Evolutionary conservation across 1,139 yeast species (phyloP), one percentile per base, ranked within the genome.

Genomic region (Yarrowia galli): DNA sequence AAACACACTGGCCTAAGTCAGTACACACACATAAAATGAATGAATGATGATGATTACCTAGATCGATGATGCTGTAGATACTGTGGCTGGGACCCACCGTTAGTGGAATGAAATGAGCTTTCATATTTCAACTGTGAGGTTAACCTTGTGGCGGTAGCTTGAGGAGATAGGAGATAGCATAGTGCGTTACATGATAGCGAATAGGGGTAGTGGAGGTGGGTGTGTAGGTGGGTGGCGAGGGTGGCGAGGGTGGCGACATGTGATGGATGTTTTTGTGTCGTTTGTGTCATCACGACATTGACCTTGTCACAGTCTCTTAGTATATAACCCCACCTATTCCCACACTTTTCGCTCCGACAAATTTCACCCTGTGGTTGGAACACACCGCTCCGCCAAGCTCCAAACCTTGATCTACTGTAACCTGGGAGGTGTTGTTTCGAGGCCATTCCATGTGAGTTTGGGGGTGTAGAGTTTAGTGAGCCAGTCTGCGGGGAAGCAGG

Each of bases 31-130:
- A 28, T 28, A 28, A 56, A 40, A 54, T 54, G 60, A 56, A 58
- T 58, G 64, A 58, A 58, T 58, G 64, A 42, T 58, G 51, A 58
- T 43, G 42, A 56, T 54, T 54, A 54, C 58, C 43, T 10, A 42
- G 18, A 9, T 18, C 7, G 3, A 6, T 18, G 10, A 5, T 10
- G 23, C 18, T 42, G 45, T 42, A 22, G 28, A 28, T 28, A 6
- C n/a, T 43, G 48, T 43, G 28, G 28, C 48, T 43, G 45, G 18
- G 28, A 28, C 32, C 32, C 28, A 25, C 28, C 28, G 28, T 25
- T 25, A 28, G 20, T 54, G 23, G 42, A 32, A 49, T 49, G 56
- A 49, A 49, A 36, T 51, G 28, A 35, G 18, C 25, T 51, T 32
- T 16, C 54, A 18, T 15, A 13, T 22, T 49, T 32, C 40, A 32